A percentile compares a stretch with the other conserved stretches of the same genome.
phyloP scores from a whole-genome alignment of 2,329 filamentous ascomycete genomes.

The Calonectria leucothoes region DNA sequence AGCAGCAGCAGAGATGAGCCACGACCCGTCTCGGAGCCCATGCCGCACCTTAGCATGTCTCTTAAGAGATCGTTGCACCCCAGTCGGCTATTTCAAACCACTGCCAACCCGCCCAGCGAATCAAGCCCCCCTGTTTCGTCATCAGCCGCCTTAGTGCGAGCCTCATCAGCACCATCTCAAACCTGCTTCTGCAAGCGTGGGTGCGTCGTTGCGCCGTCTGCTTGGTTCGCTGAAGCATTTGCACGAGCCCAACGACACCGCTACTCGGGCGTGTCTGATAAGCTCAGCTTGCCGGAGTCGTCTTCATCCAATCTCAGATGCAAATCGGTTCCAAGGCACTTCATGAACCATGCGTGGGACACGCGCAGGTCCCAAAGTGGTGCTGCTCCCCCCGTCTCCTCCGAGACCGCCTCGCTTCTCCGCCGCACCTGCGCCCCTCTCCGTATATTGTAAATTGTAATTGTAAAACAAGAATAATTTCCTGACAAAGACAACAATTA shows the following conservation, averaged over 20 bases:
- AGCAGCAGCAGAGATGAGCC: background rate
- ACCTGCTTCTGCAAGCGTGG: background rate
- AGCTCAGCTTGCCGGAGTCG: background rate
- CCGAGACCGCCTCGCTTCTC: background rate
- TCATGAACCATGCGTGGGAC: background rate
- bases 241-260: background rate
- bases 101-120: conserved; percentile 27
- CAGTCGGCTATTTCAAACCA: background rate
- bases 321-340: background rate
- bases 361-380: background rate
- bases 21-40: background rate
- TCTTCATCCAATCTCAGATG: background rate
- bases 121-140: conserved; percentile 34
- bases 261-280: background rate
- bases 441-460: background rate
- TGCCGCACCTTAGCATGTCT: background rate
- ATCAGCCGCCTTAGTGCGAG: conserved; percentile 24
- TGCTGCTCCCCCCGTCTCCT: too few relatives aligned
- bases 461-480: background rate
- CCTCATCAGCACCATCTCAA: conserved; percentile 8
- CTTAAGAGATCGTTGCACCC: conserved; percentile 9
- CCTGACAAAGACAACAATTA: background rate
- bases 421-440: background rate
- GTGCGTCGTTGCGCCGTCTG: background rate
- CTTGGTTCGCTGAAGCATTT: background rate